Conservation (phyloP, 805 yeast species). For the Yarrowia deformans region DNA sequence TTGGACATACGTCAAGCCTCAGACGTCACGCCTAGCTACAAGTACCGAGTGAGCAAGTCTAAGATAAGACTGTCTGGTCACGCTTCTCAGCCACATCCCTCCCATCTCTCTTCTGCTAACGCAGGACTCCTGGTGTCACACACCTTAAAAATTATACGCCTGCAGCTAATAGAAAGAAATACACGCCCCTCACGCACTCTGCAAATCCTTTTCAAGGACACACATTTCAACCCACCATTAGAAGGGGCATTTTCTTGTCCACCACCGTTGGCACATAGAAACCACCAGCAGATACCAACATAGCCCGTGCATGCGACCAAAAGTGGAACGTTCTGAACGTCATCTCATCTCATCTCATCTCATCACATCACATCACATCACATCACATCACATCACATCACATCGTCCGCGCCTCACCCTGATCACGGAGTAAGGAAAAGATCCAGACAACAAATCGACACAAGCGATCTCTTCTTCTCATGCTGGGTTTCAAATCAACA, state of each 20-base stretch:
- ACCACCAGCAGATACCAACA: neutral
- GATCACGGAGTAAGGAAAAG: neutral
- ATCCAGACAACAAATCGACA: neutral
- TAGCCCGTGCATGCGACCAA: neutral
- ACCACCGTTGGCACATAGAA: no score
- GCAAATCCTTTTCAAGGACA: neutral
- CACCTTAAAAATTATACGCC: slow-evolving; percentile 11
- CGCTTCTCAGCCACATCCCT: no score
- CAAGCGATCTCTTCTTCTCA: neutral
- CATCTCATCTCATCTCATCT: no score
- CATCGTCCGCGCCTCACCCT: neutral
- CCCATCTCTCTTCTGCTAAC: neutral
- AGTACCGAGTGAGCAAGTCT: no score
- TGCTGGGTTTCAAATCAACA: slow-evolving; percentile 23
- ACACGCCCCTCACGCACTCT: neutral
- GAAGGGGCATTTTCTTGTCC: neutral
- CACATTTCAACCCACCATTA: neutral
- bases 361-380: no score
- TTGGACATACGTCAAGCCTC: no score
- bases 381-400: neutral
- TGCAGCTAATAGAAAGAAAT: slow-evolving; percentile 9
- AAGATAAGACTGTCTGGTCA: no score
- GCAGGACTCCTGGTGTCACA: no score
- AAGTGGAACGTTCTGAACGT: no score
- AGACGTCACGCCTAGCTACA: no score